Conservation (phyloP, 2,329 filamentous ascomycete genomes). For the Epichloe aotearoae region DNA sequence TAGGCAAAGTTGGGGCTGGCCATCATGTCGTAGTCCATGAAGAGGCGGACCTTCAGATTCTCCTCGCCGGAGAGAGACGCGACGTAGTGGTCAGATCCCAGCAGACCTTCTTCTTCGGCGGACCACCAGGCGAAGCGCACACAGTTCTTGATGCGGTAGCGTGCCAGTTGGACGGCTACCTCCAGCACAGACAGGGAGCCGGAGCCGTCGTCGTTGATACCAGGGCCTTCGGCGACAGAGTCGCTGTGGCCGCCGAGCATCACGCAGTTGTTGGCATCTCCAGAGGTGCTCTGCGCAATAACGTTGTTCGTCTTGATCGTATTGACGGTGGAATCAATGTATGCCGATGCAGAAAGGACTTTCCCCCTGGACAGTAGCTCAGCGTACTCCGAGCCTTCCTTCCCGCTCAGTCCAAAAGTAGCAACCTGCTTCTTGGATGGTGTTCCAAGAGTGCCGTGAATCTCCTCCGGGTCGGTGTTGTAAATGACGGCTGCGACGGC, state of each 20-base stretch:
- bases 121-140: slow-evolving; percentile 58
- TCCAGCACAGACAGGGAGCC: slow-evolving; percentile 51
- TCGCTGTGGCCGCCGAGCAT: slow-evolving; percentile 54
- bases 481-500: slow-evolving; percentile 61
- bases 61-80: slow-evolving; percentile 39
- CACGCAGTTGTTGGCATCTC: slow-evolving; percentile 50
- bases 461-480: slow-evolving; percentile 51
- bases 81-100: slow-evolving; percentile 51
- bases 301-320: slow-evolving; percentile 45
- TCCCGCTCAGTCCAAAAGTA: slow-evolving; percentile 51
- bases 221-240: slow-evolving; percentile 48
- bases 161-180: slow-evolving; percentile 44
- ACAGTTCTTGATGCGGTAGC: slow-evolving; percentile 48
- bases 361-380: slow-evolving; percentile 36
- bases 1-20: slow-evolving; percentile 53
- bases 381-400: slow-evolving; percentile 43
- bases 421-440: slow-evolving; percentile 48
- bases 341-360: slow-evolving; percentile 39
- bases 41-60: slow-evolving; percentile 48
- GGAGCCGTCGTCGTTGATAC: slow-evolving; percentile 69
- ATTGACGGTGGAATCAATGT: slow-evolving; percentile 44
- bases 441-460: slow-evolving; percentile 56
- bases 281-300: slow-evolving; percentile 45
- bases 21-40: slow-evolving; percentile 61
- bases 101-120: slow-evolving; percentile 52